phyloP scores from a whole-genome alignment of 2,329 filamentous ascomycete species.

The Rhinocladiella mackenziei region DNA sequence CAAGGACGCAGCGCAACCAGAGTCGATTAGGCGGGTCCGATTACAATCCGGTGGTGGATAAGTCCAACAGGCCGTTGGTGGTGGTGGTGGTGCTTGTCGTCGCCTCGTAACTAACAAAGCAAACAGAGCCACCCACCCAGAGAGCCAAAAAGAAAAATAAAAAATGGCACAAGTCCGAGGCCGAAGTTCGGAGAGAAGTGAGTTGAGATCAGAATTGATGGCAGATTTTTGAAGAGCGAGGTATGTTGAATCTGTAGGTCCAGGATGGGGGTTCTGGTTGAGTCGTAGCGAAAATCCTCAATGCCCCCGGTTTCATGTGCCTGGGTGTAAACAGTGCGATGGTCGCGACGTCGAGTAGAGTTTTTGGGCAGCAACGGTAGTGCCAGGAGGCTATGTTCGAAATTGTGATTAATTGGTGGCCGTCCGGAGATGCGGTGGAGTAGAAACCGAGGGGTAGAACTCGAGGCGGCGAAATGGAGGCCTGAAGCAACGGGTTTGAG shows the following conservation, averaged over 20 bases:
- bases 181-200: neutral
- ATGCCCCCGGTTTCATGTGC: neutral
- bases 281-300: neutral
- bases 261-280: neutral
- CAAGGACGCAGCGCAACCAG: conserved; percentile 18
- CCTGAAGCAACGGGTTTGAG: neutral
- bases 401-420: no score
- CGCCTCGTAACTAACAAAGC: conserved; percentile 13
- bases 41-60: conserved; percentile 2
- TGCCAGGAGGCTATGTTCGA: no score
- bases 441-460: conserved; percentile 1
- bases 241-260: conserved; percentile 3
- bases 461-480: conserved; percentile 1
- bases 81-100: conserved; percentile 4
- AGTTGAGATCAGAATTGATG: conserved; percentile 1
- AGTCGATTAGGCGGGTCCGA: conserved; percentile 10
- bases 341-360: no score
- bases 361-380: no score
- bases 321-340: no score
- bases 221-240: conserved; percentile 3
- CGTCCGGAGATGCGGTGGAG: conserved; percentile 3
- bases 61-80: conserved; percentile 1
- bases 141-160: conserved; percentile 6
- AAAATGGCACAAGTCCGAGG: neutral
- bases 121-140: conserved; percentile 20